phyloP scores from a whole-genome alignment of 2,329 filamentous ascomycete species.

The Clonostachys sp. region DNA sequence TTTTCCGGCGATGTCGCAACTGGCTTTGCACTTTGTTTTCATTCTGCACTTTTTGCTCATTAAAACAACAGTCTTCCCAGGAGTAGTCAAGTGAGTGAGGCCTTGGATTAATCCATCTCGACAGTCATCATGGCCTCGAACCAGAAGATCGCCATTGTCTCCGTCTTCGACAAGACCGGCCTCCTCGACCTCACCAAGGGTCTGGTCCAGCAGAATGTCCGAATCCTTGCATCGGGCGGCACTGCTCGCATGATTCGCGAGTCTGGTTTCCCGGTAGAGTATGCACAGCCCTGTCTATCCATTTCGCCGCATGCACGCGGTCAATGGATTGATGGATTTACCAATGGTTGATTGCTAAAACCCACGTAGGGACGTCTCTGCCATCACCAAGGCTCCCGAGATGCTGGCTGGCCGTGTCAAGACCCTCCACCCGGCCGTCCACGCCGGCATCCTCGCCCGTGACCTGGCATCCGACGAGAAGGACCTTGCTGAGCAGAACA shows the following conservation, averaged over 20 bases:
- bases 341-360: neutral
- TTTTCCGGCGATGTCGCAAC: too few species aligned
- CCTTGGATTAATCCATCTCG: neutral
- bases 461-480: constrained; percentile 95
- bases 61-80: neutral
- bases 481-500: constrained; percentile 91
- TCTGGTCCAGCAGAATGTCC: constrained; percentile 82
- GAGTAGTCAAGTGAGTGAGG: neutral
- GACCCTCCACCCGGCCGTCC: constrained; percentile 92
- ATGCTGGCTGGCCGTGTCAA: constrained; percentile 86
- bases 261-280: constrained; percentile 93
- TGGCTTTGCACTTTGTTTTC: too few species aligned
- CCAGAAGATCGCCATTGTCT: constrained; percentile 79
- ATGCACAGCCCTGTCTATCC: constrained; percentile 25
- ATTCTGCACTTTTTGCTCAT: constrained; percentile 5
- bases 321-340: neutral
- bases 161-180: constrained; percentile 98
- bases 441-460: constrained; percentile 86
- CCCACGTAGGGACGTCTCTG: constrained; percentile 76
- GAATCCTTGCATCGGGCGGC: constrained; percentile 89
- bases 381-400: constrained; percentile 94
- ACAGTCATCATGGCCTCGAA: constrained; percentile 25
- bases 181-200: constrained; percentile 90
- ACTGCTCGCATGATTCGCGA: constrained; percentile 96
- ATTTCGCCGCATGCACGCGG: neutral